Percentiles rank a stretch among this genome's conserved stretches.
Conservation (phyloP, 306 rosid genomes). For the Alnus glutinosa region DNA sequence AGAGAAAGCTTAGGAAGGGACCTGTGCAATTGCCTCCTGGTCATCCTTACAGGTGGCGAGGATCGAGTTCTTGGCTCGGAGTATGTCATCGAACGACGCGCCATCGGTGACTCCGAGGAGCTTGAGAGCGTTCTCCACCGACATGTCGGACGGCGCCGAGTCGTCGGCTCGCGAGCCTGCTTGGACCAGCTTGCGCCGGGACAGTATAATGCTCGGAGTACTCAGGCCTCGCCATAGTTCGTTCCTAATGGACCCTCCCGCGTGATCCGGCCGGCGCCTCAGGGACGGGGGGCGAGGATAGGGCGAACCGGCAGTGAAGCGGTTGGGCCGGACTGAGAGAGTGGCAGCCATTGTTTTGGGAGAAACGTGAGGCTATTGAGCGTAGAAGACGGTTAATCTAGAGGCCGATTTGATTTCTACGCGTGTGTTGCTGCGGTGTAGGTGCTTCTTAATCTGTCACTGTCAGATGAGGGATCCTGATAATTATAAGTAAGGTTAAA, state of each 20-base stretch:
- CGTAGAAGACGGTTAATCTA: background rate
- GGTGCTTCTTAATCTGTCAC: background rate
- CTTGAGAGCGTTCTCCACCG: constrained; percentile 85
- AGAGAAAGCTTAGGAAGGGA: constrained; percentile 13
- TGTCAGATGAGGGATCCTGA: background rate
- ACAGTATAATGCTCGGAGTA: constrained; percentile 4
- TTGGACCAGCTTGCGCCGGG: constrained; percentile 48
- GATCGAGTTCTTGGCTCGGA: constrained; percentile 82
- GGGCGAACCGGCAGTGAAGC: constrained; percentile 56
- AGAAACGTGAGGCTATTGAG: constrained; percentile 44
- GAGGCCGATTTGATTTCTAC: background rate
- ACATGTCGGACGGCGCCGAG: constrained; percentile 86
- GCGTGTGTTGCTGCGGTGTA: background rate
- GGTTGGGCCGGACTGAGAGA: constrained; percentile 82
- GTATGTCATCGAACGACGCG: constrained; percentile 88
- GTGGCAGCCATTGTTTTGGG: constrained; percentile 57
- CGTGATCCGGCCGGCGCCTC: constrained; percentile 22
- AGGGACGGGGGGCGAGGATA: constrained; percentile 43
- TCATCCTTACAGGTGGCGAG: constrained; percentile 77
- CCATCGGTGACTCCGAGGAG: constrained; percentile 92
- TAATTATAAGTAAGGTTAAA: too few species aligned
- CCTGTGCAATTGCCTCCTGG: constrained; percentile 72
- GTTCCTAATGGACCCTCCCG: constrained; percentile 25
- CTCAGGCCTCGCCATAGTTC: constrained; percentile 41
- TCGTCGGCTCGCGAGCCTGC: constrained; percentile 85